Evolutionary conservation across 306 rosid genomes (phyloP).

Genomic region (Hippophae tibetana): DNA sequence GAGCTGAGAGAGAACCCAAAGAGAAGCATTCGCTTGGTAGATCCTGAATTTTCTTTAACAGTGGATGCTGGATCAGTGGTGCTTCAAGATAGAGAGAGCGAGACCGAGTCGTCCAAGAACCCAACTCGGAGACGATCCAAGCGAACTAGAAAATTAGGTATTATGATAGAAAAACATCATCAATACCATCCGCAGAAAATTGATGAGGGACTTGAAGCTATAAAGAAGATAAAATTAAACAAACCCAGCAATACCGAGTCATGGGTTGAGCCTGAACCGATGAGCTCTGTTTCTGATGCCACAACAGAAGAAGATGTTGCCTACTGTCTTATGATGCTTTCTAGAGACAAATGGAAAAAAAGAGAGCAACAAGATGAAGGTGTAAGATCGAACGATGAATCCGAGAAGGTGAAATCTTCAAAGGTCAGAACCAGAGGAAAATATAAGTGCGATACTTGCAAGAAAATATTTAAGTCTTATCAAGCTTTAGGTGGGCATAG

Average conservation of each 20-base stretch:
- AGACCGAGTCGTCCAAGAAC: conserved; percentile 71
- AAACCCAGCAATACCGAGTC: conserved; percentile 28
- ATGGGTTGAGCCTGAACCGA: conserved; percentile 48
- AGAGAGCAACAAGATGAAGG: conserved; percentile 22
- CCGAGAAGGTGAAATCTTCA: conserved; percentile 29
- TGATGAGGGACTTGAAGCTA: conserved; percentile 8
- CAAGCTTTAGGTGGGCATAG: conserved; percentile 93
- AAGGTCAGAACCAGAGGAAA: conserved; percentile 35
- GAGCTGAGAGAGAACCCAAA: conserved; percentile 69
- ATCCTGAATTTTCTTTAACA: conserved; percentile 63
- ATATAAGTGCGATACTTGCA: conserved; percentile 88
- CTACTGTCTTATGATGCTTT: conserved; percentile 73
- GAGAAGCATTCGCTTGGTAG: conserved; percentile 43
- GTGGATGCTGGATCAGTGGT: conserved; percentile 50
- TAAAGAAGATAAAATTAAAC: conserved; percentile 18
- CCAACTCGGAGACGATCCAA: conserved; percentile 63
- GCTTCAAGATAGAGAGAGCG: conserved; percentile 76
- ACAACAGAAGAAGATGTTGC: conserved; percentile 78
- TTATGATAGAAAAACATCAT: neutral
- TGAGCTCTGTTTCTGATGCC: conserved; percentile 60
- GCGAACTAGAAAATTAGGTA: conserved; percentile 34
- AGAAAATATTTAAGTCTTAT: conserved; percentile 67
- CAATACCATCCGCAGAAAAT: conserved; percentile 8
- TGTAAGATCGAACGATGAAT: conserved; percentile 38
- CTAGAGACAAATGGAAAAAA: conserved; percentile 62